Evolutionary conservation across 345 rosid genomes (phyloP), one percentile per base, ranked within the genome.

Genomic region (Clausena lansium): DNA sequence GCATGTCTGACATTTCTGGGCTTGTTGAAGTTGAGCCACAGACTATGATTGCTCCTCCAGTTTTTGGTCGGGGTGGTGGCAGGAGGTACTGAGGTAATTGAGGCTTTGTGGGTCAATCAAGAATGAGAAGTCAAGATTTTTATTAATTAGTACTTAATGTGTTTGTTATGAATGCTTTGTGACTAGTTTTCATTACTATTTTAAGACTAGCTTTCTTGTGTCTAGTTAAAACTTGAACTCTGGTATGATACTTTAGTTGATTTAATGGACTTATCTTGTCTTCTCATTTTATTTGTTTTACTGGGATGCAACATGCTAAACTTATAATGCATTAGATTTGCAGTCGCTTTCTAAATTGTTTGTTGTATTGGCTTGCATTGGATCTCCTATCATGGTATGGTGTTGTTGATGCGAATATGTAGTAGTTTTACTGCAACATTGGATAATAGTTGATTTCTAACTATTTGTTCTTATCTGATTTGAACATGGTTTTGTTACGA

Each of bases 1-100:
- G 97, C 22, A 91, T 92, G 95, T 67, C 86, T 25, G 94, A 92
- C 7, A 50, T 86, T 60, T 85, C 91, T 3, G 94, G 95, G n/a
- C 69, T 91, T 28, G 87, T 87, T 24, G 73, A 74, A 76, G 91
- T 84, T 4, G 95, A 91, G 59, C 91, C 92, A 1, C 88, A 85
- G 72, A 58, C 88, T 14, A 38, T 76, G 33, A 59, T 77, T 9
- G 75, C 86, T n/a, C 77, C 85, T 54, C 77, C 60, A 60, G 45
- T 35, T 57, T 87, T 78, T 6, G 87, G 86, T 30, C 83, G 91
- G 55, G 83, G 83, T 32, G 77, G 62, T 45, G 28, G 76, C 35
- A 80, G 81, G 82, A 84, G 89, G 77, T 83, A 38, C 71, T 83
- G 73, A 76, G 69, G 6, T 41, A 55, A n/a, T 50, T 7, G 35